These are phyloP conservation scores for Trifolium subterraneum DNA, from an alignment of 306 rosid species.

Conservation along the genomic window DNA sequence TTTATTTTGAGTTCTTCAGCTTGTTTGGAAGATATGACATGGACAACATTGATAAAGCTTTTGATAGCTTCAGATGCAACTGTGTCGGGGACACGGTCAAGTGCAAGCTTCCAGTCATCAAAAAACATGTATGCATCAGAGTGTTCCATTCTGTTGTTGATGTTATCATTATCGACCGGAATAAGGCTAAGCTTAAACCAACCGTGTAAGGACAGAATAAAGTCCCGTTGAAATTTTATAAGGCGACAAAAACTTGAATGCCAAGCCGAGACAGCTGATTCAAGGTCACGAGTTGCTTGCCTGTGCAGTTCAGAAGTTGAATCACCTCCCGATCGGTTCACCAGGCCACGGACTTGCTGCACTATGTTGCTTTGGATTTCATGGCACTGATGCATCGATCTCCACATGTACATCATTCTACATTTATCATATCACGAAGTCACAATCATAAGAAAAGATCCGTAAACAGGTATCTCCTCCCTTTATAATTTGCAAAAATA, in stretches of 20 bases:
- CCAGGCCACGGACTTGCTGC: constrained; percentile 96
- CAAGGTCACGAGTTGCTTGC: constrained; percentile 97
- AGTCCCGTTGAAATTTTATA: constrained; percentile 83
- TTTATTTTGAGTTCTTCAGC: constrained; percentile 81
- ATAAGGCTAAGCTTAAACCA: constrained; percentile 89
- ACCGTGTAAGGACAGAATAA: constrained; percentile 74
- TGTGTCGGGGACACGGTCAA: constrained; percentile 95
- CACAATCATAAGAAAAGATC: no score
- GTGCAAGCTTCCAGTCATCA: constrained; percentile 98
- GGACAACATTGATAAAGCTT: constrained; percentile 88
- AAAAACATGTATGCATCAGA: constrained; percentile 70
- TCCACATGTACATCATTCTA: constrained; percentile 99
- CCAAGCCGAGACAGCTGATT: constrained; percentile 87
- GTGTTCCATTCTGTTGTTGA: constrained; percentile 55
- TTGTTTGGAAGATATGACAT: constrained; percentile 76
- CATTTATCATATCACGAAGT: no score
- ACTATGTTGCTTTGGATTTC: constrained; percentile 89
- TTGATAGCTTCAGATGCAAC: constrained; percentile 98
- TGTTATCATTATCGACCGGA: constrained; percentile 66
- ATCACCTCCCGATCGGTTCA: constrained; percentile 67
- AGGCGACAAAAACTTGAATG: constrained; percentile 88
- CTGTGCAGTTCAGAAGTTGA: constrained; percentile 90
- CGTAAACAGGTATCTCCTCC: no score
- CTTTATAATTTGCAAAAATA: no score
- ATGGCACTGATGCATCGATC: constrained; percentile 86